phyloP scores from a whole-genome alignment of 176 grass and related monocot genomes.

The Aegilops speltoides region DNA sequence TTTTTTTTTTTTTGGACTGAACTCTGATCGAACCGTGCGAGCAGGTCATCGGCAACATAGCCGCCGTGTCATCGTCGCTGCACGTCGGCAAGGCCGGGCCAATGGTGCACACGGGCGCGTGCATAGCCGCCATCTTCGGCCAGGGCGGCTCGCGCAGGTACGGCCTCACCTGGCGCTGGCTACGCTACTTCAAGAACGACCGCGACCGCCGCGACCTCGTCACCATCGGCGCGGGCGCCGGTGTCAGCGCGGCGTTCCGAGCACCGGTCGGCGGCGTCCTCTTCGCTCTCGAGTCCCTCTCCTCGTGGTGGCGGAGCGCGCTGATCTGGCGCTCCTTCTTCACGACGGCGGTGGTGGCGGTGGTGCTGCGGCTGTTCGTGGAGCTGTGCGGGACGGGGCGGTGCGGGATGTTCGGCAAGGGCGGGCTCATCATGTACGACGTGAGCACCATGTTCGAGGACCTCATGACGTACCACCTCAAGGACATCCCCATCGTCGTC shows the following conservation, averaged over 20 bases:
- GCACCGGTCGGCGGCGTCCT: conserved; percentile 87
- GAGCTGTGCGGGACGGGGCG: conserved; percentile 60
- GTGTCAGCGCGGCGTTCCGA: conserved; percentile 74
- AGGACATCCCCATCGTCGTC: conserved; percentile 81
- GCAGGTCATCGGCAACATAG: conserved; percentile 69
- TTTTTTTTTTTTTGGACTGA: not conserved
- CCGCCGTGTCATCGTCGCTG: conserved; percentile 83
- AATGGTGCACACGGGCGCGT: conserved; percentile 97
- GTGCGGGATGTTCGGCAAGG: conserved; percentile 76
- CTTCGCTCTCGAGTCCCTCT: conserved; percentile 83
- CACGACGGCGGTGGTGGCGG: conserved; percentile 87
- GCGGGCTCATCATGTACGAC: conserved; percentile 96
- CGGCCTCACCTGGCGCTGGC: conserved; percentile 77
- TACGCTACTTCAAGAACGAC: conserved; percentile 96
- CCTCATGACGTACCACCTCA: conserved; percentile 71
- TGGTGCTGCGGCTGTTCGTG: conserved; percentile 74
- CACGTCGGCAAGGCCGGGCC: conserved; percentile 91
- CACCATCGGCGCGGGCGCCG: conserved; percentile 77
- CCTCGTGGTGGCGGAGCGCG: conserved; percentile 94
- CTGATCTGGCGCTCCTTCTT: conserved; percentile 94
- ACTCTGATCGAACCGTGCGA: not conserved
- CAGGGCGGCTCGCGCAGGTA: conserved; percentile 87
- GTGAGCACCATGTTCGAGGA: conserved; percentile 57
- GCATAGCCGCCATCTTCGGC: conserved; percentile 78
- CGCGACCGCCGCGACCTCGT: conserved; percentile 92